Percentiles rank a stretch among this genome's conserved stretches.
Conservation (phyloP, 2,329 filamentous ascomycete genomes). For the Pestalotiopsis sp. region DNA sequence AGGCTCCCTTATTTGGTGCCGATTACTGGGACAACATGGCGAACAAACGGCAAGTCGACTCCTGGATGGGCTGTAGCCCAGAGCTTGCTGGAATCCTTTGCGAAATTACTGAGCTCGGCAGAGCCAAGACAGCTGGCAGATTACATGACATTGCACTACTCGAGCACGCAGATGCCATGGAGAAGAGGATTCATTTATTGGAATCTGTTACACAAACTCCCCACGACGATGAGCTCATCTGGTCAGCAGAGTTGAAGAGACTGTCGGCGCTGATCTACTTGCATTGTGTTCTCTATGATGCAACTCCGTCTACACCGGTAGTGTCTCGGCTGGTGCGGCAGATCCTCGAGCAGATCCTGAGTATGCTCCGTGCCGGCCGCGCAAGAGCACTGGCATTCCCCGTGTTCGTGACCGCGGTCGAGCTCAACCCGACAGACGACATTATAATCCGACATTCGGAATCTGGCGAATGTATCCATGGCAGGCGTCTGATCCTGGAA, state of each 20-base stretch:
- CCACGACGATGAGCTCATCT: slow-evolving; percentile 33
- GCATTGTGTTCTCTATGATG: slow-evolving; percentile 45
- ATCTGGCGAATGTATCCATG: slow-evolving; percentile 27
- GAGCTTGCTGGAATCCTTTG: slow-evolving; percentile 47
- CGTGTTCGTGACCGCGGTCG: slow-evolving; percentile 45
- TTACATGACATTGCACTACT: slow-evolving; percentile 36
- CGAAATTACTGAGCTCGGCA: slow-evolving; percentile 48
- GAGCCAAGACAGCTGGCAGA: slow-evolving; percentile 31
- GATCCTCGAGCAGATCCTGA: slow-evolving; percentile 36
- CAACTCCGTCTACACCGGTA: slow-evolving; percentile 39
- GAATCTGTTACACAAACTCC: slow-evolving; percentile 18
- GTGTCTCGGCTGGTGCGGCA: slow-evolving; percentile 28
- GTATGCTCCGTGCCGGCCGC: slow-evolving; percentile 33
- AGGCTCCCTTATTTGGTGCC: slow-evolving; percentile 46
- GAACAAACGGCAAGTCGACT: slow-evolving; percentile 30
- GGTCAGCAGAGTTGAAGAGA: slow-evolving; percentile 44
- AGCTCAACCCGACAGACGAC: slow-evolving; percentile 37
- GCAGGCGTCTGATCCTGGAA: slow-evolving; percentile 40
- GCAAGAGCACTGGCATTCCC: slow-evolving; percentile 42
- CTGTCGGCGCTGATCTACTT: slow-evolving; percentile 47
- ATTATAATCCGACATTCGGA: slow-evolving; percentile 31
- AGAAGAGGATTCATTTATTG: slow-evolving; percentile 30
- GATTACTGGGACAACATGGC: slow-evolving; percentile 45
- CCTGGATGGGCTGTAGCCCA: slow-evolving; percentile 52
- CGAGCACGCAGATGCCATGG: slow-evolving; percentile 32